phyloP scores from a whole-genome alignment of 2,329 filamentous ascomycete genomes.

The Diaporthe aspalathi region DNA sequence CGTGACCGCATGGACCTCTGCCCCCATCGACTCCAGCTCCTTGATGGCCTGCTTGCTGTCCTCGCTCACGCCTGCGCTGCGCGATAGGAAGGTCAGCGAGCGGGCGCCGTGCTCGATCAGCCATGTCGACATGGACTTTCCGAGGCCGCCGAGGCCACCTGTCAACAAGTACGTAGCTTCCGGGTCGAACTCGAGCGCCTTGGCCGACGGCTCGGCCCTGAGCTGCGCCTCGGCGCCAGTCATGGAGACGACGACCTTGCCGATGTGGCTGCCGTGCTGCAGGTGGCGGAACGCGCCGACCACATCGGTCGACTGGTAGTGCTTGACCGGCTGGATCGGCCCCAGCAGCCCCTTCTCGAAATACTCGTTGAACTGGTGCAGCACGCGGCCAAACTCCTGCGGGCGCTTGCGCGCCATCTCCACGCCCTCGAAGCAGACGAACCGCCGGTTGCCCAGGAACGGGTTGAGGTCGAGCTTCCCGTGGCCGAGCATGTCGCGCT shows the following conservation, averaged over 20 bases:
- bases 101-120: conserved; percentile 23
- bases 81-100: conserved; percentile 21
- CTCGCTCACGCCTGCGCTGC: conserved; percentile 2
- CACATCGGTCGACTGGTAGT: conserved; percentile 41
- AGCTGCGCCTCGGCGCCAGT: too few species aligned
- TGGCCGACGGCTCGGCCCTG: conserved; percentile 18
- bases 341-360: conserved; percentile 35
- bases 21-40: conserved; percentile 15
- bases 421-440: not conserved
- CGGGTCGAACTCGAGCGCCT: not conserved
- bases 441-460: not conserved
- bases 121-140: conserved; percentile 19
- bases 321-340: conserved; percentile 42
- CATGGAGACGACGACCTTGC: conserved; percentile 53
- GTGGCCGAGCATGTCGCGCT: conserved; percentile 28
- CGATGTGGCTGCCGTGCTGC: conserved; percentile 54
- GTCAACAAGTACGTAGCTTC: conserved; percentile 27
- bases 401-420: not conserved
- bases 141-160: conserved; percentile 32
- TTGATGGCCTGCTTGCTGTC: not conserved
- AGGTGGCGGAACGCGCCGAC: conserved; percentile 51
- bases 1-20: not conserved
- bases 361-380: not conserved
- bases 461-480: conserved; percentile 43
- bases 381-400: not conserved